Percentiles rank a stretch among this genome's conserved stretches.
Conservation (phyloP, 2,329 filamentous ascomycete species). For the Dactylellina drechsleri region DNA sequence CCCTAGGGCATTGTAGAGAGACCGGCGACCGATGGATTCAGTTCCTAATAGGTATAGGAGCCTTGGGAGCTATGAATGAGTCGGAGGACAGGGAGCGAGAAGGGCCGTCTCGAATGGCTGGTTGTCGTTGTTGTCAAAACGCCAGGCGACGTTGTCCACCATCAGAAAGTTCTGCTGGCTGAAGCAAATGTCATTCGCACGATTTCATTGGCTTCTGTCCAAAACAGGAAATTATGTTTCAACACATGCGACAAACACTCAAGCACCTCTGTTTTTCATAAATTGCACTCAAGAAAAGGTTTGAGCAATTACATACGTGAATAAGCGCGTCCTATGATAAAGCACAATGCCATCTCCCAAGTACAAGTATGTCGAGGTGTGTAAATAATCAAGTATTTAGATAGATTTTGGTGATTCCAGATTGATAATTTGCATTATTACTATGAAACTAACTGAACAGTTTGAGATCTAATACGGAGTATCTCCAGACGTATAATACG, state of each 20-base stretch:
- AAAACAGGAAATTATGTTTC: conserved; percentile 14
- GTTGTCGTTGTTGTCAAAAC: conserved; percentile 18
- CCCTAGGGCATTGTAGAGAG: conserved; percentile 36
- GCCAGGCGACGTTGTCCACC: conserved; percentile 23
- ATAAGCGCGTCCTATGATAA: too few species aligned
- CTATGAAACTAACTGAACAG: too few species aligned
- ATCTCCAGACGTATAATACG: too few species aligned
- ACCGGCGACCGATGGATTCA: conserved; percentile 20
- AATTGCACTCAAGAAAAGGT: too few species aligned
- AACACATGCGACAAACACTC: conserved; percentile 13
- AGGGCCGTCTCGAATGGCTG: not conserved
- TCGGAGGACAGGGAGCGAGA: not conserved
- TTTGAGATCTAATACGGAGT: too few species aligned
- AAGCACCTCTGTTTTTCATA: too few species aligned
- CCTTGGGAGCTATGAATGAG: not conserved
- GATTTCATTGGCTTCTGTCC: conserved; percentile 34
- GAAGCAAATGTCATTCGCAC: conserved; percentile 21
- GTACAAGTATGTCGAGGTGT: too few species aligned
- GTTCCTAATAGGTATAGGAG: not conserved
- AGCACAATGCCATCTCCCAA: too few species aligned
- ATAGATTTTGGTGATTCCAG: too few species aligned
- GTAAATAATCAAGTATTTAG: too few species aligned
- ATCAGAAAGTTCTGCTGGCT: conserved; percentile 15
- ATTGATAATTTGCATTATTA: not conserved
- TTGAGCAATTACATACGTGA: too few species aligned